Evolutionary conservation across 129 eudicot species (phyloP).

Genomic region (Flaveria linearis): DNA sequence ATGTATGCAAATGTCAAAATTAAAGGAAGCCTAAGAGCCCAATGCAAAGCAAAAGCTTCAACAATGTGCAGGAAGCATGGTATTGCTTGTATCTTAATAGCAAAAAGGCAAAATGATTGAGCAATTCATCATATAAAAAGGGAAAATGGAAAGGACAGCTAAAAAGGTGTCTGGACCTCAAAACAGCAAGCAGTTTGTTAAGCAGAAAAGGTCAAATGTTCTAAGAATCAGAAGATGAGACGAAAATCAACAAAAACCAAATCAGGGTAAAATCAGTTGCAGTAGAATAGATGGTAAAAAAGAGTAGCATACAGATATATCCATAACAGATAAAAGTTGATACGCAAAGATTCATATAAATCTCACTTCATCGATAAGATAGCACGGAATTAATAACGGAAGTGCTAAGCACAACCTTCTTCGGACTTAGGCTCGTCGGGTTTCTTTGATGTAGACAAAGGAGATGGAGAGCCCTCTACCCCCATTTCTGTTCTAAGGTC

Average conservation of each 20-base stretch:
- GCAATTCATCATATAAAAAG: constrained; percentile 10
- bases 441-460: constrained; percentile 45
- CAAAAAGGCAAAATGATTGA: constrained; percentile 22
- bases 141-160: background rate
- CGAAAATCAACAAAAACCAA: constrained; percentile 22
- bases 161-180: background rate
- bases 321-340: constrained; percentile 28
- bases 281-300: background rate
- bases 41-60: constrained; percentile 18
- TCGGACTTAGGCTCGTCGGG: constrained; percentile 46
- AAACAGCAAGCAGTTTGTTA: constrained; percentile 18
- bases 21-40: background rate
- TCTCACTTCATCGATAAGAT: constrained; percentile 17
- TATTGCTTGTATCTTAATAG: constrained; percentile 6
- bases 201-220: constrained; percentile 1
- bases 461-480: constrained; percentile 63
- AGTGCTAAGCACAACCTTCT: constrained; percentile 40
- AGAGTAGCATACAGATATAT: constrained; percentile 26
- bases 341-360: constrained; percentile 22
- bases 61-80: constrained; percentile 9
- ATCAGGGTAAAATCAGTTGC: background rate
- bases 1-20: constrained; percentile 12
- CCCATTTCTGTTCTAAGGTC: constrained; percentile 69
- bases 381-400: background rate
- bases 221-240: background rate